Conservation (phyloP, 768 basidiomycete species). For the Trametopsis cervina region DNA sequence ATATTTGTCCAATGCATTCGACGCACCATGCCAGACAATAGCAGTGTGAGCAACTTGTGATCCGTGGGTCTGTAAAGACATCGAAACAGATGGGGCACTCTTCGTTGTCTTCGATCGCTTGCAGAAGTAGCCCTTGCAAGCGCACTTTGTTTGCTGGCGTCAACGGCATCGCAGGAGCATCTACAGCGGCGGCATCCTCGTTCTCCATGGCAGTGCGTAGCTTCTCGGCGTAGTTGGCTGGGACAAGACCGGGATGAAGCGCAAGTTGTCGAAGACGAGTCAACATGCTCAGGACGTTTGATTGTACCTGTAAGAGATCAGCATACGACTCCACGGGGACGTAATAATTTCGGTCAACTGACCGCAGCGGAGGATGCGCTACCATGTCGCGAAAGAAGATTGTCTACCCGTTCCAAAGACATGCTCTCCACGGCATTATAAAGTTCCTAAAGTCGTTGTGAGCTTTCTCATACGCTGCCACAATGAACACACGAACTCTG, state of each 20-base stretch:
- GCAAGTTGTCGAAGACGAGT: slow-evolving; percentile 81
- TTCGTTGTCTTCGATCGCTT: slow-evolving; percentile 73
- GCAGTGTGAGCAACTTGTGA: slow-evolving; percentile 65
- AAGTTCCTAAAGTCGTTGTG: slow-evolving; percentile 33
- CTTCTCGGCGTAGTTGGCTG: slow-evolving; percentile 61
- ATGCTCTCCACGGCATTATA: slow-evolving; percentile 65
- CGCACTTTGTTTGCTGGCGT: slow-evolving; percentile 47
- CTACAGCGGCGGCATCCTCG: slow-evolving; percentile 17
- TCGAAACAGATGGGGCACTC: slow-evolving; percentile 77
- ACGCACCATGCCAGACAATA: slow-evolving; percentile 69
- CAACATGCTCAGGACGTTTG: slow-evolving; percentile 73
- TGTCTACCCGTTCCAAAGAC: slow-evolving; percentile 57
- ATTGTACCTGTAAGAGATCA: slow-evolving; percentile 41
- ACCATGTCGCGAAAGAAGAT: slow-evolving; percentile 36
- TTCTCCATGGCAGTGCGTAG: slow-evolving; percentile 35
- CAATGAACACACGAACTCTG: slow-evolving; percentile 37
- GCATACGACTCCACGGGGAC: slow-evolving; percentile 6
- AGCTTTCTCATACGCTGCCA: no score
- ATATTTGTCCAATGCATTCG: no score
- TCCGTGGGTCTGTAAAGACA: slow-evolving; percentile 54
- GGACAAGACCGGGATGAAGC: slow-evolving; percentile 73
- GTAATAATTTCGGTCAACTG: slow-evolving; percentile 7
- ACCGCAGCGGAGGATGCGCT: slow-evolving; percentile 35
- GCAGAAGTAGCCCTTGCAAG: slow-evolving; percentile 51
- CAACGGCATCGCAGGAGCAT: slow-evolving; percentile 29